Evolutionary conservation across 805 yeast genomes (phyloP).

Genomic region (Barnettozyma vustinii): DNA sequence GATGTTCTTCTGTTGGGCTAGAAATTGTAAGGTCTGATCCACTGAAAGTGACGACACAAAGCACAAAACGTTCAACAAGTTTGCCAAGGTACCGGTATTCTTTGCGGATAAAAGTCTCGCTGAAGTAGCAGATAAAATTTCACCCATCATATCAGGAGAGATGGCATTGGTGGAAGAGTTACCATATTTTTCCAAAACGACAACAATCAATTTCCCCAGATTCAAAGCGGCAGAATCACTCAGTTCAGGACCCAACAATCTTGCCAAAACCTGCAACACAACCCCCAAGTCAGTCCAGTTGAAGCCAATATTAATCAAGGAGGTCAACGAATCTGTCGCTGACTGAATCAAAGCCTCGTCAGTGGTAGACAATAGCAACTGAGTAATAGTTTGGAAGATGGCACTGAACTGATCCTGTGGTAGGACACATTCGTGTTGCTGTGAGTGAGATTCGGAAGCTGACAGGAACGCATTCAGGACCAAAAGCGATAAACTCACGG

Average conservation of each 20-base stretch:
- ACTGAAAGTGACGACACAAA: conserved; percentile 62
- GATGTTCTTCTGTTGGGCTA: conserved; percentile 37
- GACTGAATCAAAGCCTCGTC: conserved; percentile 42
- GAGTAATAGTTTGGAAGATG: conserved; percentile 36
- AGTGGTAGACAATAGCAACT: conserved; percentile 32
- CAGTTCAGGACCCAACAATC: conserved; percentile 63
- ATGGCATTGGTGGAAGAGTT: conserved; percentile 2
- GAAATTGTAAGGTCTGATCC: conserved; percentile 54
- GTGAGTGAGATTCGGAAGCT: conserved; percentile 19
- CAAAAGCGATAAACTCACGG: not conserved
- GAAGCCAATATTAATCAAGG: not conserved
- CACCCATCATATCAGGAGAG: conserved; percentile 29
- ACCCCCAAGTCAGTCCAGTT: conserved; percentile 19
- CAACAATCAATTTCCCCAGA: conserved; percentile 59
- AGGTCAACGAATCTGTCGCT: not conserved
- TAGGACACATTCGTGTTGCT: conserved; percentile 18
- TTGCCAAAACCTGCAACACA: conserved; percentile 60
- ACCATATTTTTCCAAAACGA: conserved; percentile 47
- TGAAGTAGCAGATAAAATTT: conserved; percentile 71
- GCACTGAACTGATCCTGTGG: conserved; percentile 25
- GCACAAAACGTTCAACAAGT: conserved; percentile 70
- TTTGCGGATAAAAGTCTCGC: conserved; percentile 58
- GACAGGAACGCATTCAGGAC: not conserved
- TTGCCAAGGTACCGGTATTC: conserved; percentile 71
- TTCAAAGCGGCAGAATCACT: conserved; percentile 80